Conservation (phyloP, 306 rosid species). For the Cyclanthera cordifolia region DNA sequence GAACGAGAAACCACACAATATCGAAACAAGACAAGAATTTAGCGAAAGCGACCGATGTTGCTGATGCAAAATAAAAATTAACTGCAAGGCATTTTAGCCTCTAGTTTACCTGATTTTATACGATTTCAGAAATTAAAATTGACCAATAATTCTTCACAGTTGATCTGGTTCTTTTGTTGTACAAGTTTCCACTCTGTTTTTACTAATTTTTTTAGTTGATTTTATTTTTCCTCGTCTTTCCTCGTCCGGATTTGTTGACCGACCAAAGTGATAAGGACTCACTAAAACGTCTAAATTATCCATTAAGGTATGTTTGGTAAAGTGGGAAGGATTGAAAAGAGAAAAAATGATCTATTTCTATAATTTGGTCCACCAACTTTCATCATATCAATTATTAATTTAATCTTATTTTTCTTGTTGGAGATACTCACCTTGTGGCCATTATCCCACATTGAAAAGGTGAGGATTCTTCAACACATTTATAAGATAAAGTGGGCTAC, state of each 20-base stretch:
- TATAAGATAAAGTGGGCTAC: no score
- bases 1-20: neutral
- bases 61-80: neutral
- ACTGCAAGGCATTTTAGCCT: neutral
- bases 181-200: no score
- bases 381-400: no score
- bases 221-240: neutral
- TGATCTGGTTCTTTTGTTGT: neutral
- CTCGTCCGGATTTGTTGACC: conserved; percentile 1
- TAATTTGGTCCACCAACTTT: no score
- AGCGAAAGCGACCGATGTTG: no score
- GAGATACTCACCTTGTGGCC: no score
- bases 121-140: neutral
- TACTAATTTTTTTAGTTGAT: neutral
- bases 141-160: neutral
- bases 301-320: neutral
- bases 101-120: neutral
- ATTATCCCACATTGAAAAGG: no score
- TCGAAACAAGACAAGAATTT: neutral
- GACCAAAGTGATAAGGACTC: neutral
- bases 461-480: no score
- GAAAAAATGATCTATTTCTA: no score
- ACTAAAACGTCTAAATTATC: no score
- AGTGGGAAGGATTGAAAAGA: no score
- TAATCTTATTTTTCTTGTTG: no score